Conservation (phyloP, 2,329 filamentous ascomycete species). For the Fusarium sp. region DNA sequence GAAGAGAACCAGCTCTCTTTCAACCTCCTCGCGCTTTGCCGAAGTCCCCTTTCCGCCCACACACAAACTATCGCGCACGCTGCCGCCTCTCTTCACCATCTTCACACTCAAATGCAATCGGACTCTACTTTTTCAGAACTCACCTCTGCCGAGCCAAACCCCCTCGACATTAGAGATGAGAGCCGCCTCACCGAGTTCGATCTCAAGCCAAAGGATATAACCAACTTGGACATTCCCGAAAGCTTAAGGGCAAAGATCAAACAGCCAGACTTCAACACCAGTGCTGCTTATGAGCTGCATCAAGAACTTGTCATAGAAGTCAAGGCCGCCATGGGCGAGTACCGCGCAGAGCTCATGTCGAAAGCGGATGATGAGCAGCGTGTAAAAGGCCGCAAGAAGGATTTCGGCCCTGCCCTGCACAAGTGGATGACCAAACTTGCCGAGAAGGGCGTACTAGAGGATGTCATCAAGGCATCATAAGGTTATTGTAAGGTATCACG, state of each 20-base stretch:
- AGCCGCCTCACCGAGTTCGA: conserved; percentile 48
- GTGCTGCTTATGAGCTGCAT: conserved; percentile 52
- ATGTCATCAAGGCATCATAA: conserved; percentile 48
- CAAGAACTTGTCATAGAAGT: conserved; percentile 56
- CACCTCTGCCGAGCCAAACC: conserved; percentile 33
- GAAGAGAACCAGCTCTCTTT: conserved; percentile 77
- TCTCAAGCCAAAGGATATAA: conserved; percentile 44
- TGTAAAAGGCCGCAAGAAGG: conserved; percentile 69
- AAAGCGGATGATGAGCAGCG: conserved; percentile 64
- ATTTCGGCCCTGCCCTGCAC: conserved; percentile 78
- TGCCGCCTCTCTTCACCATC: conserved; percentile 53
- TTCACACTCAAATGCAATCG: conserved; percentile 51
- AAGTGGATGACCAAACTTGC: conserved; percentile 77
- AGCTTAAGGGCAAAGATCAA: conserved; percentile 27
- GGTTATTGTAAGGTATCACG: background rate
- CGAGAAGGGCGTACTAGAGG: conserved; percentile 70
- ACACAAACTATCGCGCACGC: conserved; percentile 60
- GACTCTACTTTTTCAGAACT: conserved; percentile 38
- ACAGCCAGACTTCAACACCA: conserved; percentile 12
- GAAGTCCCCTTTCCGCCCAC: conserved; percentile 69
- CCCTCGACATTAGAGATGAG: conserved; percentile 40
- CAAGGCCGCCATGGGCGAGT: conserved; percentile 57
- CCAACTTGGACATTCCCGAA: conserved; percentile 33
- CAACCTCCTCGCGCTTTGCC: conserved; percentile 80
- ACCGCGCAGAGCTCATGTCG: conserved; percentile 60